phyloP scores from a whole-genome alignment of 202 grass and related monocot species.

The Dendrocalamus latiflorus region DNA sequence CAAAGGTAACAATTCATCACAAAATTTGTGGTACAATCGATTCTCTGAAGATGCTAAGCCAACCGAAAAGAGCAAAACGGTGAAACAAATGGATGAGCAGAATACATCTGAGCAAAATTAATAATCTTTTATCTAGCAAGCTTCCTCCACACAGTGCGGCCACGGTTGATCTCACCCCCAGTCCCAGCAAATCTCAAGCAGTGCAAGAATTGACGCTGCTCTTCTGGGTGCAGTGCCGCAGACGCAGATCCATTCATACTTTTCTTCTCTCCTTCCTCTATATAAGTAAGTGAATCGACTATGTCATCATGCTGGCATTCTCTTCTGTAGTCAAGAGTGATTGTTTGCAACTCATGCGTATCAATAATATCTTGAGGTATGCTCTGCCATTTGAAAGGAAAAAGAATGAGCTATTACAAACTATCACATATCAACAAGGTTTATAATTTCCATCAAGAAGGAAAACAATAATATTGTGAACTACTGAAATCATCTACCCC shows the following conservation, averaged over 20 bases:
- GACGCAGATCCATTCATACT: constrained; percentile 51
- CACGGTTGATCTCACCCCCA: constrained; percentile 78
- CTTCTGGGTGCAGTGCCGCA: constrained; percentile 25
- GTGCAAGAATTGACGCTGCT: constrained; percentile 65
- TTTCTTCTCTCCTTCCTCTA: constrained; percentile 51
- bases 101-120: constrained; percentile 12
- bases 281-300: constrained; percentile 78
- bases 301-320: constrained; percentile 89
- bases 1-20: constrained; percentile 18
- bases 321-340: constrained; percentile 77
- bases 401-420: constrained; percentile 14
- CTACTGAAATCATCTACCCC: not conserved
- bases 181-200: constrained; percentile 63
- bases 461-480: not conserved
- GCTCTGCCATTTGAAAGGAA: constrained; percentile 47
- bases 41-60: not conserved
- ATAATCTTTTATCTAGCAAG: constrained; percentile 49
- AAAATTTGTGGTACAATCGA: constrained; percentile 44
- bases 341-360: constrained; percentile 89
- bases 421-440: constrained; percentile 34
- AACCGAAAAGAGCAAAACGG: not conserved
- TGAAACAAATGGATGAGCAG: not conserved
- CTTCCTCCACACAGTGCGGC: constrained; percentile 89
- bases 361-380: constrained; percentile 97
- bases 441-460: not conserved